phyloP scores from a whole-genome alignment of 441 rosid species.

The Raphanus hybrid region DNA sequence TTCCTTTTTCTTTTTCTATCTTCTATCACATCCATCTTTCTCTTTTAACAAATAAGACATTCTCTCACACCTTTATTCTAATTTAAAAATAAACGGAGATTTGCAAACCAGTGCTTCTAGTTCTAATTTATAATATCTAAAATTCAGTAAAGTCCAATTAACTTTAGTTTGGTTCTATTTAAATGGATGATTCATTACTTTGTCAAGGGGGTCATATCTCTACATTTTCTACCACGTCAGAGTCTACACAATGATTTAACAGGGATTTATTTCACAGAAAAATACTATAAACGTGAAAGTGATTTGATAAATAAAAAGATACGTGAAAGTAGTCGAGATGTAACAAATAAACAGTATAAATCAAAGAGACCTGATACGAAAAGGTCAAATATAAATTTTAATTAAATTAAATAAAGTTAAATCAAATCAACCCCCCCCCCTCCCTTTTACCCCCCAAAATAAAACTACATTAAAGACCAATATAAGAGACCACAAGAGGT shows the following conservation, averaged over 20 bases:
- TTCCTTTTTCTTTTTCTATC: constrained; percentile 11
- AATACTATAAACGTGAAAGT: background rate
- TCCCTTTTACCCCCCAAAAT: too few species aligned
- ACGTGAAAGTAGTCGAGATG: constrained; percentile 1
- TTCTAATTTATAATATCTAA: background rate
- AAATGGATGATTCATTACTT: background rate
- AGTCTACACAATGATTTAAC: background rate
- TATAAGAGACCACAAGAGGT: constrained; percentile 28
- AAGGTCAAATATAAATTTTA: too few species aligned
- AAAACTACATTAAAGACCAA: constrained; percentile 29
- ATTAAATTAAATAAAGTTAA: too few species aligned
- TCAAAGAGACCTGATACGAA: too few species aligned
- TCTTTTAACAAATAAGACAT: background rate
- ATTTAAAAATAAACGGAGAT: too few species aligned
- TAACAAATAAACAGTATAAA: background rate
- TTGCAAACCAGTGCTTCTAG: too few species aligned
- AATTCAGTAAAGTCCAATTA: constrained; percentile 15
- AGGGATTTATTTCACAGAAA: background rate
- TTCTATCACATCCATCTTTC: constrained; percentile 39
- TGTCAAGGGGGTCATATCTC: background rate
- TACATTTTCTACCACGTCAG: constrained; percentile 2
- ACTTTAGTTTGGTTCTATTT: constrained; percentile 23
- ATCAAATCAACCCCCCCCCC: too few species aligned
- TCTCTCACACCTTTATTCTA: background rate
- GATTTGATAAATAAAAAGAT: background rate